These are phyloP conservation scores for Fraxinus angustifolia DNA, from an alignment of 305 asterid genomes.

Conservation along the genomic window DNA sequence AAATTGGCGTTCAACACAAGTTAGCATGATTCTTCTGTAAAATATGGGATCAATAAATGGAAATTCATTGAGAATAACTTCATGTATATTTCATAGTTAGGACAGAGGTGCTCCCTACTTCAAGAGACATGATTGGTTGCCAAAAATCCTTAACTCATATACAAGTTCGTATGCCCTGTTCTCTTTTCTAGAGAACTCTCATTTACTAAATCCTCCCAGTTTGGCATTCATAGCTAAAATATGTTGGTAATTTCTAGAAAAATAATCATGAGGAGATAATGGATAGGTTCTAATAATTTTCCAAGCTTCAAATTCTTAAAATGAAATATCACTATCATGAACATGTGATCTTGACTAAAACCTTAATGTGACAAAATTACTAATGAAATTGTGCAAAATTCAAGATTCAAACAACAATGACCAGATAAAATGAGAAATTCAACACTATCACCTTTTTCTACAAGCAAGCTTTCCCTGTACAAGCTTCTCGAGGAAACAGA, in stretches of 20 bases:
- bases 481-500: background rate
- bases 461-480: conserved; percentile 11
- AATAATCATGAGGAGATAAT: background rate
- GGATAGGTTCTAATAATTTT: background rate
- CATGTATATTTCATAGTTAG: background rate
- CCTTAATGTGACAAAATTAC: background rate
- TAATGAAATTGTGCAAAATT: background rate
- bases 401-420: conserved; percentile 2
- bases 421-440: background rate
- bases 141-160: background rate
- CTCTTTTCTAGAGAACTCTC: background rate
- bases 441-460: conserved; percentile 23
- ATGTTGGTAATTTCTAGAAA: background rate
- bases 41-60: background rate
- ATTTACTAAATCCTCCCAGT: background rate
- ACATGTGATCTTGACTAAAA: background rate
- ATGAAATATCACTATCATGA: background rate
- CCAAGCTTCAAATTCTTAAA: background rate
- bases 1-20: no score
- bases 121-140: background rate
- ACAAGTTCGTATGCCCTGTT: background rate
- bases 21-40: background rate
- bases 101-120: background rate
- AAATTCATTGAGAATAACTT: background rate
- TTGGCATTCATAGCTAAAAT: background rate